A percentile compares a stretch with the other conserved stretches of the same genome.
These are phyloP conservation scores for Neltuma alba DNA, from an alignment of 306 rosid genomes.

Conservation along the genomic window DNA sequence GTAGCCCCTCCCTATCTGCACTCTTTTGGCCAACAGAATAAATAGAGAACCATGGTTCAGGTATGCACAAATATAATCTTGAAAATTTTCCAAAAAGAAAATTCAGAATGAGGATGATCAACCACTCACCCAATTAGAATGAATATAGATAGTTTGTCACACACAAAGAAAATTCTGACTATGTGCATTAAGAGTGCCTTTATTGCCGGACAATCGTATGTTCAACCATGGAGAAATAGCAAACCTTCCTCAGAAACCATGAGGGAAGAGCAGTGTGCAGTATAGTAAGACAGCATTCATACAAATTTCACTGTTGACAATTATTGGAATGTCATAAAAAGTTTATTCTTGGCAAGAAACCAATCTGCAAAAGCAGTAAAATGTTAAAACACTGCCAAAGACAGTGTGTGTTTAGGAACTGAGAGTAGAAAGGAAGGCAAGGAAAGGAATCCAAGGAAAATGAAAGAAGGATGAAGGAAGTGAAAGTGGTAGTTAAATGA, in stretches of 20 bases:
- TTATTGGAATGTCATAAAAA: not conserved
- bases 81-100: constrained; percentile 18
- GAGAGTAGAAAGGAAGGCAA: not conserved
- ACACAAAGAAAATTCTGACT: too few species aligned
- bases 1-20: too few species aligned
- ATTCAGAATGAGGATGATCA: not conserved
- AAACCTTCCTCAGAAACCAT: not conserved
- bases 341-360: not conserved
- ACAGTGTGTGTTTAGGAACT: not conserved
- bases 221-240: not conserved
- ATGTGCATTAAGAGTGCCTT: not conserved
- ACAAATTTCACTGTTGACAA: not conserved
- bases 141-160: too few species aligned
- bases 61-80: constrained; percentile 11
- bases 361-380: not conserved
- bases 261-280: not conserved
- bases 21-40: too few species aligned
- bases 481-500: not conserved
- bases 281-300: not conserved
- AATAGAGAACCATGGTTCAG: not conserved
- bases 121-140: not conserved
- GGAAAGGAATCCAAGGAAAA: not conserved
- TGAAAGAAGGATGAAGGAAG: not conserved
- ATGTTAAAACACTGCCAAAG: not conserved
- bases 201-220: too few species aligned